phyloP scores from a whole-genome alignment of 176 grass and related monocot species.

The Avena sativa region DNA sequence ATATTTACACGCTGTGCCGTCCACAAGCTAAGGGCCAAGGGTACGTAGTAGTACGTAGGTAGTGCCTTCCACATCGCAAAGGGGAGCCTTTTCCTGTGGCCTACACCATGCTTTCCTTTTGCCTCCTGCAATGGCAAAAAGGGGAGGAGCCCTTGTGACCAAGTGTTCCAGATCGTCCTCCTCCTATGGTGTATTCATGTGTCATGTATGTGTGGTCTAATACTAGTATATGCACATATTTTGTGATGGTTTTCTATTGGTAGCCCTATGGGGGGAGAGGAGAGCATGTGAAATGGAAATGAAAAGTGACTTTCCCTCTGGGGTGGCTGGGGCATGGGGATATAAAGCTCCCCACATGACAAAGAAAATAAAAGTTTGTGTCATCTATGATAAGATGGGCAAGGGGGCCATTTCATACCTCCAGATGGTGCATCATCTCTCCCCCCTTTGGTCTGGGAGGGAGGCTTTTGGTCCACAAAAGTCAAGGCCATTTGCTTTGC shows the following conservation, averaged over 20 bases:
- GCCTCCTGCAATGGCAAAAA: slow-evolving; percentile 47
- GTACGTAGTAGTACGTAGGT: neutral
- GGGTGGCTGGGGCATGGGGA: slow-evolving; percentile 46
- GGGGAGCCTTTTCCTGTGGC: slow-evolving; percentile 48
- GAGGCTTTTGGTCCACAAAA: slow-evolving; percentile 55
- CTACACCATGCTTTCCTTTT: slow-evolving; percentile 42
- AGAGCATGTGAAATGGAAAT: slow-evolving; percentile 41
- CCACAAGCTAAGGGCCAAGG: slow-evolving; percentile 27
- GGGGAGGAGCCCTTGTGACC: slow-evolving; percentile 19
- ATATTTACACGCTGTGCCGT: slow-evolving; percentile 47
- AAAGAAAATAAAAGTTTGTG: slow-evolving; percentile 42
- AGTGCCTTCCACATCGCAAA: slow-evolving; percentile 75
- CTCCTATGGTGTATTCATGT: neutral
- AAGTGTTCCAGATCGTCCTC: slow-evolving; percentile 26
- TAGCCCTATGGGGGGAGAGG: slow-evolving; percentile 3
- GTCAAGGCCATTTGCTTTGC: slow-evolving; percentile 52
- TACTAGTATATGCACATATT: neutral
- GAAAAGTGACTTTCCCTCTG: slow-evolving; percentile 42
- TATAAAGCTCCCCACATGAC: slow-evolving; percentile 57
- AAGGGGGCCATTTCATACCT: slow-evolving; percentile 58
- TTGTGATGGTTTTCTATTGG: neutral
- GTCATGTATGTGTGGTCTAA: slow-evolving; percentile 26
- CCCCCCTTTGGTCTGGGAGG: slow-evolving; percentile 51
- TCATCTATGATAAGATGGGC: slow-evolving; percentile 45
- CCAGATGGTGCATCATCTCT: slow-evolving; percentile 47